phyloP scores from a whole-genome alignment of 129 eudicot genomes.

The Kitagawia praeruptora region DNA sequence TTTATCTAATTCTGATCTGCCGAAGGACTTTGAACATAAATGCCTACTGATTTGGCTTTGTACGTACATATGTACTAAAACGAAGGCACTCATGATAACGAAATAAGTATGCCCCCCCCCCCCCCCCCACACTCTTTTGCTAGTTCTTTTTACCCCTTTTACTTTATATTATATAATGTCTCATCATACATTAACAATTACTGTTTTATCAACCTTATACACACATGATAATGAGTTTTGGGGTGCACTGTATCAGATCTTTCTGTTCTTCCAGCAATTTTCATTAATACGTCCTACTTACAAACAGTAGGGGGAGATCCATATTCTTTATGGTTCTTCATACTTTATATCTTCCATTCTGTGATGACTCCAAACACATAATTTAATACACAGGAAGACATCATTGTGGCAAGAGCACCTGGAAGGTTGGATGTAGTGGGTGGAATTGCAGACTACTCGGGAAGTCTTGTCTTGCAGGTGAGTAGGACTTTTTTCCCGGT shows the following conservation, averaged over 20 bases:
- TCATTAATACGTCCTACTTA: background rate
- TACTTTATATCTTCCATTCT: background rate
- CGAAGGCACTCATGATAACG: background rate
- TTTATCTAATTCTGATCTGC: background rate
- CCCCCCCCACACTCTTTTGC: background rate
- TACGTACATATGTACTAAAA: background rate
- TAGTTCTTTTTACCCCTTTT: no score
- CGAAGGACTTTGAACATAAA: background rate
- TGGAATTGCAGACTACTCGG: slow-evolving; percentile 97
- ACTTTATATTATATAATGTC: no score
- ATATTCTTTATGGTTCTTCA: background rate
- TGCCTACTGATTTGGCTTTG: background rate
- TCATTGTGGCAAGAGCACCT: slow-evolving; percentile 94
- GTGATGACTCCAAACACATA: slow-evolving; percentile 1
- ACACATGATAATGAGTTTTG: background rate
- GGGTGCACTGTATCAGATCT: background rate
- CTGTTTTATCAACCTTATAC: background rate
- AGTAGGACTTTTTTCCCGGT: background rate
- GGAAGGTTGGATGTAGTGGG: slow-evolving; percentile 98
- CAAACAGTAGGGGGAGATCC: background rate
- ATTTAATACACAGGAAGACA: slow-evolving; percentile 56
- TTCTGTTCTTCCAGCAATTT: background rate
- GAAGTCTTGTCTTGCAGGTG: slow-evolving; percentile 94
- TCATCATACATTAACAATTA: no score
- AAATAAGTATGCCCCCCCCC: background rate